Evolutionary conservation across 768 basidiomycete genomes (phyloP).

Genomic region (Boletus rufocinnamomeus): DNA sequence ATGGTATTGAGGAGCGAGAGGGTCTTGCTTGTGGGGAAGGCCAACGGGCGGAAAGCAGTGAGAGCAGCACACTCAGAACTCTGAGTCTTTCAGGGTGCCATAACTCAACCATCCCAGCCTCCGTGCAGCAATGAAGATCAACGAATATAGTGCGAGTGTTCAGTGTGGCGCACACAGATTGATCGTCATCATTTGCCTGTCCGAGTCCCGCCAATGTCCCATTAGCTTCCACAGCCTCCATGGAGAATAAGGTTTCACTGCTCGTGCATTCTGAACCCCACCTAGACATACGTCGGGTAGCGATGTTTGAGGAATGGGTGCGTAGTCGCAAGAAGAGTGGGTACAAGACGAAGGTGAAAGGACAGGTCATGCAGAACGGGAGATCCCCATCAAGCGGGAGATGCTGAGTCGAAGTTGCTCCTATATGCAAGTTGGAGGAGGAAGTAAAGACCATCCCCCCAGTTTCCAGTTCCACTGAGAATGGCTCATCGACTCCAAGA

Average conservation of each 20-base stretch:
- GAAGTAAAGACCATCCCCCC: constrained; percentile 50
- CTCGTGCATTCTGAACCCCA: constrained; percentile 41
- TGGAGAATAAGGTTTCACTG: constrained; percentile 54
- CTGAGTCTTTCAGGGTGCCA: constrained; percentile 64
- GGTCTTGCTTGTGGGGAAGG: constrained; percentile 13
- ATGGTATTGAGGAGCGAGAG: constrained; percentile 40
- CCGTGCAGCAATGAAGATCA: constrained; percentile 51
- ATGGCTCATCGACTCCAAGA: constrained; percentile 42
- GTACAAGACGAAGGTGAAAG: constrained; percentile 44
- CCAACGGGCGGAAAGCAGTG: constrained; percentile 33
- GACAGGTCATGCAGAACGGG: constrained; percentile 47
- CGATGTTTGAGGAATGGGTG: constrained; percentile 31
- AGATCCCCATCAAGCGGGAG: constrained; percentile 38
- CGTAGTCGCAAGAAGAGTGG: constrained; percentile 58
- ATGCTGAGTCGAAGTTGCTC: constrained; percentile 19
- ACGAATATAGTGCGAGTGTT: constrained; percentile 45
- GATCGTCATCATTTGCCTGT: constrained; percentile 48
- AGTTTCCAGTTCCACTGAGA: constrained; percentile 57
- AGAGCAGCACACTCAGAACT: constrained; percentile 52
- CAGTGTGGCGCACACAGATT: constrained; percentile 40
- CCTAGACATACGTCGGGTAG: constrained; percentile 31
- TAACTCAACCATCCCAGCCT: constrained; percentile 63
- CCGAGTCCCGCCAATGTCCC: constrained; percentile 51
- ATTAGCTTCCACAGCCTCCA: constrained; percentile 56
- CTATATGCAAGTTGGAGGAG: constrained; percentile 44